Evolutionary conservation across 2,329 filamentous ascomycete genomes (phyloP), one percentile per base, ranked within the genome.

Genomic region (Alternaria brassicicola): DNA sequence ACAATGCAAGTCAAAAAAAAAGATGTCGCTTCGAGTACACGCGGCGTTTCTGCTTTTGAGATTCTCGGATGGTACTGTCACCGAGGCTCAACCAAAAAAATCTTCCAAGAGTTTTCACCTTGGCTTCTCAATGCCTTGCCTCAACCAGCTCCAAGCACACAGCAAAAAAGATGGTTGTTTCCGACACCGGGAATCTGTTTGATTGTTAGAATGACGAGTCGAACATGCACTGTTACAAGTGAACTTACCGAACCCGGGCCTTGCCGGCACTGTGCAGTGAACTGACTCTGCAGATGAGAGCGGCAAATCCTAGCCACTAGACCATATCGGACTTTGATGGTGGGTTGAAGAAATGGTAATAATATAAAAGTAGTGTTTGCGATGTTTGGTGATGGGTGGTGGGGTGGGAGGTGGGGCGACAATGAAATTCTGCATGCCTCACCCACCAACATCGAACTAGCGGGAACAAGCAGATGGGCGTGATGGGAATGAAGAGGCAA

Each of bases 241-340:
- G n/a, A 53, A 41, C 48, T 52, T 47, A 57, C 55, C 46, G 53
- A 61, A 57, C 58, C 59, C 59, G 59, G 59, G 59, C 59, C 59
- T 61, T 61, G 59, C 59, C 59, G 59, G 59, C 59, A 50, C 59
- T 59, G 36, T 49, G 30, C 31, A 48, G 47, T 50, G 50, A 57
- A 38, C 53, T 41, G 19, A 58, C 58, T 58, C 55, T 58, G 25
- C 48, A 47, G 36, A 51, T 62, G 59, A 62, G 56, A 62, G 59
- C 57, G 60, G 60, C 57, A 60, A 60, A 62, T 62, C 56, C 57
- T 59, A 62, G 57, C 57, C 57, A 60, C 56, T 60, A 60, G 56
- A 62, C 59, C 59, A 62, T 62, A 50, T 62, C 59, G 59, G 59
- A 62, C 25, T 41, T 59, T 59, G 51, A 59, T 62, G 38, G 8